phyloP scores from a whole-genome alignment of 2,329 filamentous ascomycete species.

The Incumbomyces delicatus region DNA sequence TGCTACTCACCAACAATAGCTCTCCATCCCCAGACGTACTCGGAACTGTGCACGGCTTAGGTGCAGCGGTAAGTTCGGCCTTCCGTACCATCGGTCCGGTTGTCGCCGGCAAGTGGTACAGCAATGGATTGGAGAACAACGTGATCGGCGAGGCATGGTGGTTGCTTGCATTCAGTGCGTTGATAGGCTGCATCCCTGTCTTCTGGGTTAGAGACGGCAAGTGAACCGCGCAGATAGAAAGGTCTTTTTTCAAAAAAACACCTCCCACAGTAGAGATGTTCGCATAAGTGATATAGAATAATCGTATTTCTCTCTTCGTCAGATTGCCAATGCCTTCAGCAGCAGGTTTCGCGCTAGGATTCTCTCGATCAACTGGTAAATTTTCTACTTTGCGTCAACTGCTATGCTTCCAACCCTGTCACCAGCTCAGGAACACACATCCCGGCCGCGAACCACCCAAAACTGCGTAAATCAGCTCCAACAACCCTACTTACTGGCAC shows the following conservation, averaged over 20 bases:
- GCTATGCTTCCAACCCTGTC: constrained; percentile 16
- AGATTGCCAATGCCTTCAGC: too few species aligned
- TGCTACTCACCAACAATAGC: constrained; percentile 52
- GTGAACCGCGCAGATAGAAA: not conserved
- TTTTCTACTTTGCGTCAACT: too few species aligned
- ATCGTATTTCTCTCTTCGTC: too few species aligned
- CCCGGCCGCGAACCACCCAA: constrained; percentile 11
- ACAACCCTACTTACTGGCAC: not conserved
- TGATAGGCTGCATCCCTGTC: constrained; percentile 49
- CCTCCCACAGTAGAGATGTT: too few species aligned
- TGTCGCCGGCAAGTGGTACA: constrained; percentile 46
- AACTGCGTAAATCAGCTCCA: constrained; percentile 6
- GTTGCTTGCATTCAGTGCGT: constrained; percentile 44
- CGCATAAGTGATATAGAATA: too few species aligned
- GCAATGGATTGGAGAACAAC: constrained; percentile 43
- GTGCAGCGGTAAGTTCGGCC: constrained; percentile 45
- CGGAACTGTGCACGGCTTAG: constrained; percentile 50
- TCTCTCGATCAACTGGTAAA: too few species aligned
- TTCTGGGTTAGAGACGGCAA: constrained; percentile 53
- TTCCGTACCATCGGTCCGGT: constrained; percentile 50
- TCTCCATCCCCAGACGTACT: constrained; percentile 51
- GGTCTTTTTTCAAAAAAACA: too few species aligned
- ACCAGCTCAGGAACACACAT: constrained; percentile 15
- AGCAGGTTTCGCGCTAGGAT: too few species aligned
- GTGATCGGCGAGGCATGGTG: constrained; percentile 51